These are phyloP conservation scores for Piper betle DNA, from an alignment of 164 flowering plant species.

Conservation along the genomic window DNA sequence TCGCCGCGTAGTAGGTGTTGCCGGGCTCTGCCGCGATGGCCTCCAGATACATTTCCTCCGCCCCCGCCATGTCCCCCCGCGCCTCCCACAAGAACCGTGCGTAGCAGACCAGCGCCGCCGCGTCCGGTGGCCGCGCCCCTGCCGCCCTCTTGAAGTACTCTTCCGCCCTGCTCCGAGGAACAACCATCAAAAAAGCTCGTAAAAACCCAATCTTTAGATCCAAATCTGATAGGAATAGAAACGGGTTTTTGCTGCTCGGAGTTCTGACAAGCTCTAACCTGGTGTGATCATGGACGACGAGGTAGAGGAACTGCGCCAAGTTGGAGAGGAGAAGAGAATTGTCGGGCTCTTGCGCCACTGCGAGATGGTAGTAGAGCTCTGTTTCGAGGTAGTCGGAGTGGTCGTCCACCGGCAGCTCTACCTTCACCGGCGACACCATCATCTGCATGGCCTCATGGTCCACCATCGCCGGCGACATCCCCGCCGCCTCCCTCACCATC, in stretches of 20 bases:
- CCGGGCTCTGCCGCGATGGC: slow-evolving; percentile 72
- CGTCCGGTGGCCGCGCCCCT: slow-evolving; percentile 45
- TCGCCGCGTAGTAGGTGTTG: slow-evolving; percentile 49
- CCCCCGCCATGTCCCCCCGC: slow-evolving; percentile 59
- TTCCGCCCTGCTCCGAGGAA: slow-evolving; percentile 55
- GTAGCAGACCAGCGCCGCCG: slow-evolving; percentile 56
- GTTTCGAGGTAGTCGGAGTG: slow-evolving; percentile 34
- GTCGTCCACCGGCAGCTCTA: slow-evolving; percentile 31
- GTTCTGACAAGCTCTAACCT: slow-evolving; percentile 27
- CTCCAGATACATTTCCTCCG: slow-evolving; percentile 70
- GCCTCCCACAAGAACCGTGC: slow-evolving; percentile 71
- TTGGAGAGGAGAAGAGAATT: slow-evolving; percentile 70
- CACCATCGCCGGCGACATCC: slow-evolving; percentile 29
- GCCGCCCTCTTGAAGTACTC: slow-evolving; percentile 72
- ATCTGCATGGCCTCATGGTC: slow-evolving; percentile 41
- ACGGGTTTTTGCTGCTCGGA: too few relatives aligned
- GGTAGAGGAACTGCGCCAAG: slow-evolving; percentile 81
- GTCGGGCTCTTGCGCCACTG: slow-evolving; percentile 43
- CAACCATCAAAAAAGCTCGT: too few relatives aligned
- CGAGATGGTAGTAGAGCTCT: slow-evolving; percentile 51
- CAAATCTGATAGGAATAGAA: too few relatives aligned
- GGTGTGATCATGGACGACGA: slow-evolving; percentile 63
- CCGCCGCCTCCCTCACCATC: slow-evolving; percentile 47
- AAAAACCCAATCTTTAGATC: too few relatives aligned
- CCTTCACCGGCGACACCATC: slow-evolving; percentile 56